These are phyloP conservation scores for Tetragonia tetragonoides DNA, from an alignment of 148 eudicot species.

Conservation along the genomic window DNA sequence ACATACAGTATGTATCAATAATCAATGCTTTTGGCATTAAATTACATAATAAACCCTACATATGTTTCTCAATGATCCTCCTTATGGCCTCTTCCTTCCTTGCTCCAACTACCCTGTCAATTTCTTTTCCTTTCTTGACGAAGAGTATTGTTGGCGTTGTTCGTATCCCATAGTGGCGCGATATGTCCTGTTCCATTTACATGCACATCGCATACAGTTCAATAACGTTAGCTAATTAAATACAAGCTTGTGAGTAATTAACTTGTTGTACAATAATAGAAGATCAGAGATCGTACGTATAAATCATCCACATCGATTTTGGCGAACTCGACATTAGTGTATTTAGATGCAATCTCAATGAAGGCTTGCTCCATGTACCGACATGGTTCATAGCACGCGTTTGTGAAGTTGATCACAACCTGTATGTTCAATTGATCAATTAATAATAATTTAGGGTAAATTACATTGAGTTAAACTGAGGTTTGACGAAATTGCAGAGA, in stretches of 20 bases:
- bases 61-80: constrained; percentile 36
- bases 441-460: too few species aligned
- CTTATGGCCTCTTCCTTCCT: constrained; percentile 34
- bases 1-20: too few species aligned
- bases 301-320: constrained; percentile 74
- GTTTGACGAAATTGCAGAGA: too few species aligned
- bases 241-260: neutral
- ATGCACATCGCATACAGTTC: neutral
- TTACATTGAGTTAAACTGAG: too few species aligned
- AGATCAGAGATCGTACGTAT: constrained; percentile 30
- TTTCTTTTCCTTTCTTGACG: constrained; percentile 35
- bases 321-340: constrained; percentile 56
- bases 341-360: constrained; percentile 46
- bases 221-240: neutral
- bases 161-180: constrained; percentile 32
- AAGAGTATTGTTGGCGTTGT: constrained; percentile 37
- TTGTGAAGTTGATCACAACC: constrained; percentile 46
- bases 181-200: constrained; percentile 34
- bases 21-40: too few species aligned
- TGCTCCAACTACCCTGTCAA: constrained; percentile 42
- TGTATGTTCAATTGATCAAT: too few species aligned
- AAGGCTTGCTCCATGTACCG: constrained; percentile 43
- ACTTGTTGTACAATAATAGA: too few species aligned
- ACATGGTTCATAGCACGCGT: constrained; percentile 68
- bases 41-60: too few species aligned